phyloP scores from a whole-genome alignment of 192 early-diverging fungal species.

The Pilobolus umbonatus region DNA sequence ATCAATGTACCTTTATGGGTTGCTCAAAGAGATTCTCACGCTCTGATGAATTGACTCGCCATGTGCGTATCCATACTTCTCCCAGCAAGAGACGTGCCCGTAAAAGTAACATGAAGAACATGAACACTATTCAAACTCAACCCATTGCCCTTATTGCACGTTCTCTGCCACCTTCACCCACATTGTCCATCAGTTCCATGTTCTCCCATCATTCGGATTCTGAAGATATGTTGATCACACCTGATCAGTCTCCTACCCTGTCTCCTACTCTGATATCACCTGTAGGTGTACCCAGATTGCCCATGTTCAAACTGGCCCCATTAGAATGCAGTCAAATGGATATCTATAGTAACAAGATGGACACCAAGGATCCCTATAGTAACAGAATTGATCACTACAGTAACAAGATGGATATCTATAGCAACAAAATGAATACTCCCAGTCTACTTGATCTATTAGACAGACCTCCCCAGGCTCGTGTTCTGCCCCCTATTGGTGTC shows the following conservation, averaged over 20 bases:
- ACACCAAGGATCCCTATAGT: neutral
- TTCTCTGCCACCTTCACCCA: conserved; percentile 11
- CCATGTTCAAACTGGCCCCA: conserved; percentile 17
- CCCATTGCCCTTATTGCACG: conserved; percentile 3
- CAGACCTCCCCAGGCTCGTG: conserved; percentile 15
- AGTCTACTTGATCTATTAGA: conserved; percentile 12
- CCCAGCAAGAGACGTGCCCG: conserved; percentile 38
- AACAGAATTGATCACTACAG: too few relatives aligned
- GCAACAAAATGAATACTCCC: neutral
- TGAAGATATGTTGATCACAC: conserved; percentile 19
- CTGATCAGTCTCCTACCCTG: conserved; percentile 12
- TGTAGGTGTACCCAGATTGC: conserved; percentile 17
- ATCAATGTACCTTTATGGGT: conserved; percentile 59
- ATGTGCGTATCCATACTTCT: conserved; percentile 47
- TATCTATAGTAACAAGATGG: neutral
- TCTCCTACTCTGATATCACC: conserved; percentile 17
- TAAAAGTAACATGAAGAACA: conserved; percentile 2
- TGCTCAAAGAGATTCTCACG: conserved; percentile 84
- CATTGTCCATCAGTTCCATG: conserved; percentile 9
- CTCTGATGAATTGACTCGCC: conserved; percentile 68
- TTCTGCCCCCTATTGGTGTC: conserved; percentile 4
- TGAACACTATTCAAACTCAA: neutral
- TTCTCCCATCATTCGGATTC: conserved; percentile 16
- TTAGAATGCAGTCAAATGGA: conserved; percentile 18
- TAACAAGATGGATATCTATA: neutral